Conservation (phyloP, 2,329 filamentous ascomycete genomes). For the Aspergillus sergii region DNA sequence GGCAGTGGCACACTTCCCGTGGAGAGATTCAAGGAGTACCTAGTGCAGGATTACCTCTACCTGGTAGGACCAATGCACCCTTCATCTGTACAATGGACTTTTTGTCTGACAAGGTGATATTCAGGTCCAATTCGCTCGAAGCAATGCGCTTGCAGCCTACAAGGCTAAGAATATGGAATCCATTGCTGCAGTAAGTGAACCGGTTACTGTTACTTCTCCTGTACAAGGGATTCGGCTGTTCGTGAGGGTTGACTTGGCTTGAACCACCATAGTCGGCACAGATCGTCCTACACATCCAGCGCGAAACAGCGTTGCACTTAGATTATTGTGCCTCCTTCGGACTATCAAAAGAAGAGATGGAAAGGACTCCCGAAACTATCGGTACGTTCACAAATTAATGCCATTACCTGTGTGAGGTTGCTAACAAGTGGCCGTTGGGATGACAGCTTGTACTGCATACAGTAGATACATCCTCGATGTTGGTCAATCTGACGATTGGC, state of each 20-base stretch:
- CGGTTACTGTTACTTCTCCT: neutral
- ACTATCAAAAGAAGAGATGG: conserved; percentile 72
- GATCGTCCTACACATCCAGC: conserved; percentile 75
- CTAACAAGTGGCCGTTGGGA: conserved; percentile 8
- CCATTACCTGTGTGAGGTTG: neutral
- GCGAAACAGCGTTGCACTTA: conserved; percentile 80
- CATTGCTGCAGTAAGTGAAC: conserved; percentile 64
- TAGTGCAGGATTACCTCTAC: conserved; percentile 91
- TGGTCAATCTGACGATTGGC: conserved; percentile 83
- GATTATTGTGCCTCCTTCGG: conserved; percentile 82
- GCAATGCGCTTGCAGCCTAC: conserved; percentile 82
- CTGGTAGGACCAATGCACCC: conserved; percentile 56
- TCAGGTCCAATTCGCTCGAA: conserved; percentile 82
- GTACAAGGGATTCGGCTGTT: neutral
- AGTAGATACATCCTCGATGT: conserved; percentile 86
- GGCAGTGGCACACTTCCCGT: conserved; percentile 74
- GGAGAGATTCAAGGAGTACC: conserved; percentile 81
- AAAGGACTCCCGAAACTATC: conserved; percentile 72
- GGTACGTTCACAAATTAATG: conserved; percentile 49
- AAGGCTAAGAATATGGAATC: conserved; percentile 75
- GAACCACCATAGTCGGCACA: conserved; percentile 56
- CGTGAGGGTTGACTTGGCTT: neutral
- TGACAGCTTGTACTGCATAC: conserved; percentile 74
- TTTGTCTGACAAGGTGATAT: conserved; percentile 5
- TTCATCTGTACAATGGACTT: neutral